Evolutionary conservation across 2,329 filamentous ascomycete genomes (phyloP).

Genomic region (Sclerotinia borealis): DNA sequence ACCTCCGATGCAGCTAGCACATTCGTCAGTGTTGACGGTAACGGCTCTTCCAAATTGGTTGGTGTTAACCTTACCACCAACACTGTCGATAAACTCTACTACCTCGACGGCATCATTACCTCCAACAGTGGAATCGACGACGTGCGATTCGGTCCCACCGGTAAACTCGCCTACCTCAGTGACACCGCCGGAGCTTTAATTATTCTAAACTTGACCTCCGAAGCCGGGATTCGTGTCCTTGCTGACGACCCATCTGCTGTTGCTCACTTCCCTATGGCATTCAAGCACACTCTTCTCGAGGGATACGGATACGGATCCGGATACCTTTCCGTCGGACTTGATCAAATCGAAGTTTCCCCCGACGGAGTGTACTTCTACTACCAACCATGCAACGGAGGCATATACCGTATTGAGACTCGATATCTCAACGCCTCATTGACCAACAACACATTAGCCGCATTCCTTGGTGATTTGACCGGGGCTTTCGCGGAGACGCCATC

Average conservation of each 20-base stretch:
- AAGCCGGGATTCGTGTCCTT: slow-evolving; percentile 28
- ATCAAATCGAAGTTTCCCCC: slow-evolving; percentile 37
- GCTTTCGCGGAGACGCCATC: slow-evolving; percentile 21
- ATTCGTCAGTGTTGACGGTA: too few relatives aligned
- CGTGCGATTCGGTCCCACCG: slow-evolving; percentile 32
- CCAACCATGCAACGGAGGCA: slow-evolving; percentile 34
- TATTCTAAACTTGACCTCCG: slow-evolving; percentile 28
- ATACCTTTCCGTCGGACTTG: slow-evolving; percentile 30
- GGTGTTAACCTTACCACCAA: slow-evolving; percentile 22
- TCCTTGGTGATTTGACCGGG: slow-evolving; percentile 26
- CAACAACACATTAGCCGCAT: slow-evolving; percentile 30
- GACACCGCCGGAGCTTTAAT: slow-evolving; percentile 57
- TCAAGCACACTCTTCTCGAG: slow-evolving; percentile 28
- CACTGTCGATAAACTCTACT: slow-evolving; percentile 31
- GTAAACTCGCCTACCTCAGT: slow-evolving; percentile 64
- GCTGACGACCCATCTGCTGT: slow-evolving; percentile 26
- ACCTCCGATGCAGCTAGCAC: too few relatives aligned
- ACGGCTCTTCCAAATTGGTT: slow-evolving; percentile 32
- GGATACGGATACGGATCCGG: slow-evolving; percentile 18
- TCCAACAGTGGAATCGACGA: slow-evolving; percentile 33
- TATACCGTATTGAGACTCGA: slow-evolving; percentile 33
- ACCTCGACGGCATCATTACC: slow-evolving; percentile 32
- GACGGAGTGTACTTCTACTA: slow-evolving; percentile 36
- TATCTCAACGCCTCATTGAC: slow-evolving; percentile 33
- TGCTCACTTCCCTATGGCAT: slow-evolving; percentile 30